phyloP scores from a whole-genome alignment of 495 filamentous ascomycete genomes.

The Bombardia bombarda region DNA sequence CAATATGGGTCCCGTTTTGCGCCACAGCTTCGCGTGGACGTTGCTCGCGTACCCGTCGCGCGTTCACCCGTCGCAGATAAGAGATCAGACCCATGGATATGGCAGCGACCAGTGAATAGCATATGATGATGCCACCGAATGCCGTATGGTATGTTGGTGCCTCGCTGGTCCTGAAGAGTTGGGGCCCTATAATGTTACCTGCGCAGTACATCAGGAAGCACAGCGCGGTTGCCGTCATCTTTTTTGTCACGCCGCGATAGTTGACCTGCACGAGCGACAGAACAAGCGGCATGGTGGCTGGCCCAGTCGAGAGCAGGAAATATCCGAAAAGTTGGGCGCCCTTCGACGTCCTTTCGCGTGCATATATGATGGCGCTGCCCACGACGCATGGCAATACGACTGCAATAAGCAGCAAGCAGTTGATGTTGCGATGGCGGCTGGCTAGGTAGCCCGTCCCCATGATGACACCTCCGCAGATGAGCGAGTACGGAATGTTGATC shows the following conservation, averaged over 20 bases:
- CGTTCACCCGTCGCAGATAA: neutral
- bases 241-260: conserved; percentile 29
- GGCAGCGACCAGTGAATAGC: conserved; percentile 9
- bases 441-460: conserved; percentile 29
- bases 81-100: neutral
- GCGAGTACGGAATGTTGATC: conserved; percentile 2
- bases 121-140: conserved; percentile 46
- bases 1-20: neutral
- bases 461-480: neutral
- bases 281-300: neutral
- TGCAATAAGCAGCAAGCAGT: conserved; percentile 28
- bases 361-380: conserved; percentile 1
- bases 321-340: neutral
- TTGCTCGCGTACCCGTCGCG: neutral
- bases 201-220: conserved; percentile 50
- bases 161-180: conserved; percentile 53
- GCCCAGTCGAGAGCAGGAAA: neutral
- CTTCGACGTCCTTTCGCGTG: neutral
- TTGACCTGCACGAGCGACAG: conserved; percentile 15
- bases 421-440: conserved; percentile 29
- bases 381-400: conserved; percentile 7
- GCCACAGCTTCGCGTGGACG: neutral
- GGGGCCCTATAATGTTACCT: conserved; percentile 61
- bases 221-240: conserved; percentile 39
- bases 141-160: conserved; percentile 53